Evolutionary conservation across 1,284 basidiomycete genomes (phyloP).

Genomic region (Leccinum solheimii): DNA sequence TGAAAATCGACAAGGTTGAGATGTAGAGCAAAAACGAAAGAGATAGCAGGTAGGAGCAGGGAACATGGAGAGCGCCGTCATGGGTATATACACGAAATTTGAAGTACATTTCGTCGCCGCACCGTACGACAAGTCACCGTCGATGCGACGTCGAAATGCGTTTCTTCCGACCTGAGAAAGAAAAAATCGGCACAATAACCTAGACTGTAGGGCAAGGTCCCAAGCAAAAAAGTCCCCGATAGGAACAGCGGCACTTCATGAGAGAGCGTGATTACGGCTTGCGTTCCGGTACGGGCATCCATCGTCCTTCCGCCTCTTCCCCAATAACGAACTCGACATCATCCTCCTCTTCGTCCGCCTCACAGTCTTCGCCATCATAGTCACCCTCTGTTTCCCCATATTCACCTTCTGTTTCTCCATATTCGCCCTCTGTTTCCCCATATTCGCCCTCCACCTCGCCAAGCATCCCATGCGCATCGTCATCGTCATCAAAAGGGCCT

Average conservation of each 20-base stretch:
- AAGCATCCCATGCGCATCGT: slow-evolving; percentile 3
- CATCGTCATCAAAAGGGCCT: neutral
- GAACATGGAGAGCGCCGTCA: slow-evolving; percentile 7
- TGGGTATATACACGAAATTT: slow-evolving; percentile 26
- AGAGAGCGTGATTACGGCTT: slow-evolving; percentile 18
- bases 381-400: slow-evolving; percentile 29
- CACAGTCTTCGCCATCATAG: slow-evolving; percentile 30
- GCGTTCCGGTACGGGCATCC: slow-evolving; percentile 48
- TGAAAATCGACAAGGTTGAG: slow-evolving; percentile 9
- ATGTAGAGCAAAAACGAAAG: slow-evolving; percentile 14
- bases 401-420: slow-evolving; percentile 19
- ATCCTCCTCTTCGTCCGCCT: slow-evolving; percentile 54
- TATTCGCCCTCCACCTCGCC: slow-evolving; percentile 23
- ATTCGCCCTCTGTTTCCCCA: slow-evolving; percentile 30
- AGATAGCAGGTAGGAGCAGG: slow-evolving; percentile 5
- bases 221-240: neutral
- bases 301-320: slow-evolving; percentile 37
- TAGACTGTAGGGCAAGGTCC: slow-evolving; percentile 10
- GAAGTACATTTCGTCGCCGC: slow-evolving; percentile 4
- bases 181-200: slow-evolving; percentile 7
- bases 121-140: slow-evolving; percentile 11
- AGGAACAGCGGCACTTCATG: neutral
- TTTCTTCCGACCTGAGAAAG: slow-evolving; percentile 15
- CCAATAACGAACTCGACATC: slow-evolving; percentile 55
- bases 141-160: slow-evolving; percentile 17